Conservation (phyloP, 1,139 yeast species). For the Candida pseudoviswanathii region DNA sequence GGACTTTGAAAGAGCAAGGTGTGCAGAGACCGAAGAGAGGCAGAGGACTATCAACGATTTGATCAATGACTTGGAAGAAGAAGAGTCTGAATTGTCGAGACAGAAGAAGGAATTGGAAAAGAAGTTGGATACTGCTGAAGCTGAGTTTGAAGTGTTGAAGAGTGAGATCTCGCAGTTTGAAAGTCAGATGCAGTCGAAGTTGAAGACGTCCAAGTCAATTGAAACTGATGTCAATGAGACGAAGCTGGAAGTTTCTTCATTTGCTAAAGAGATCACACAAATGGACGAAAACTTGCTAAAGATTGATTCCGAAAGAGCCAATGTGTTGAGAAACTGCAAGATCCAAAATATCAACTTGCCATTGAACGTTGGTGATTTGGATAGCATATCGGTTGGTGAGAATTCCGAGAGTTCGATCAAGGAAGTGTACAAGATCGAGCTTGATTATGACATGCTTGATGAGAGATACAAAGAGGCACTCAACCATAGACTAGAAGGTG, state of each 20-base stretch:
- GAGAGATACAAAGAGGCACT: slow-evolving; percentile 43
- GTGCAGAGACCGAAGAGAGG: slow-evolving; percentile 52
- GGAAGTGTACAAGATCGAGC: slow-evolving; percentile 48
- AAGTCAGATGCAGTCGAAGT: slow-evolving; percentile 26
- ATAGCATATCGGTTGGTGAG: slow-evolving; percentile 51
- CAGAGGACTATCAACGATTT: slow-evolving; percentile 37
- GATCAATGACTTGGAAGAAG: slow-evolving; percentile 32
- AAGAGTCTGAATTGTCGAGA: slow-evolving; percentile 29
- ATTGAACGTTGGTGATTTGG: slow-evolving; percentile 55
- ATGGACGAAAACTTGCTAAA: slow-evolving; percentile 59
- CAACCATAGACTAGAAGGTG: slow-evolving; percentile 44
- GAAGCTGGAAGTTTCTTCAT: slow-evolving; percentile 29
- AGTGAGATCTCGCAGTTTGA: slow-evolving; percentile 38
- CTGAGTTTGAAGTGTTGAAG: slow-evolving; percentile 48
- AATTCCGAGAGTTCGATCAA: slow-evolving; percentile 39
- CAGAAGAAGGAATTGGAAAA: slow-evolving; percentile 36
- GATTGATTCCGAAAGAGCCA: slow-evolving; percentile 58
- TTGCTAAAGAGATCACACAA: slow-evolving; percentile 36
- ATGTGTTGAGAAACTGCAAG: slow-evolving; percentile 71
- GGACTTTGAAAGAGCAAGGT: slow-evolving; percentile 62
- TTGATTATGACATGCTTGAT: slow-evolving; percentile 59
- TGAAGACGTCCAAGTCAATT: slow-evolving; percentile 26
- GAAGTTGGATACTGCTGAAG: slow-evolving; percentile 48
- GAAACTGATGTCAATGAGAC: slow-evolving; percentile 39
- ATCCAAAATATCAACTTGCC: slow-evolving; percentile 73